A percentile compares a stretch with the other conserved stretches of the same genome.
Evolutionary conservation across 1,284 basidiomycete species (phyloP).

Genomic region (Porodaedalea pini): DNA sequence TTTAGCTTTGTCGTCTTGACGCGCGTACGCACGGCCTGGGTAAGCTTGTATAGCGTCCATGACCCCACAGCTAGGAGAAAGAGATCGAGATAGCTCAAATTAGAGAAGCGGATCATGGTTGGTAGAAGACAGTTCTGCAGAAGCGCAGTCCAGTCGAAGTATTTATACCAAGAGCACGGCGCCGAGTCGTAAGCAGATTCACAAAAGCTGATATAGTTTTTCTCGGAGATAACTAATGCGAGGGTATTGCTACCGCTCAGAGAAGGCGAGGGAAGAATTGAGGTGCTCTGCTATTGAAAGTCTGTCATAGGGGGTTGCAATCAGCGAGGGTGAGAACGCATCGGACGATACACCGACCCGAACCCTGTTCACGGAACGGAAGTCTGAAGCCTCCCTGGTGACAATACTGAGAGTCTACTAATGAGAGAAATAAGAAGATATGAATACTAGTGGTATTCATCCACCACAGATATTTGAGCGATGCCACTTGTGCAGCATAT

Average conservation of each 20-base stretch:
- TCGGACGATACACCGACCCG: background rate
- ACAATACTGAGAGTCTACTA: too few species aligned
- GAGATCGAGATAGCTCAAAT: background rate
- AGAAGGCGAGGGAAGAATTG: too few species aligned
- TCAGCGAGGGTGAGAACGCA: background rate
- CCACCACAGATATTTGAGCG: too few species aligned
- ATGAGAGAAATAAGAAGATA: too few species aligned
- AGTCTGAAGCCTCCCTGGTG: too few species aligned
- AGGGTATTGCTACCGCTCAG: too few species aligned
- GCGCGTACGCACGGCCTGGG: slow-evolving; percentile 7
- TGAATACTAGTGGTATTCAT: too few species aligned
- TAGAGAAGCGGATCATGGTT: background rate
- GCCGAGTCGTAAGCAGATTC: background rate
- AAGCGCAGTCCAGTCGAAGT: background rate
- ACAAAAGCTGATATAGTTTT: background rate
- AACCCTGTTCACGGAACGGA: too few species aligned
- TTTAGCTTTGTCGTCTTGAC: slow-evolving; percentile 30
- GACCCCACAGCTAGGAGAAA: background rate
- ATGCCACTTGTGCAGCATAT: too few species aligned
- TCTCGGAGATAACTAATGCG: background rate
- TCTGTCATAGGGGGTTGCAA: too few species aligned
- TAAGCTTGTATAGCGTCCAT: slow-evolving; percentile 10
- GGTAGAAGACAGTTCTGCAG: background rate
- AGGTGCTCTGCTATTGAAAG: too few species aligned
- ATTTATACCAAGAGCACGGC: background rate